Conservation (phyloP, 768 basidiomycete species). For the Lentinula lateritia region DNA sequence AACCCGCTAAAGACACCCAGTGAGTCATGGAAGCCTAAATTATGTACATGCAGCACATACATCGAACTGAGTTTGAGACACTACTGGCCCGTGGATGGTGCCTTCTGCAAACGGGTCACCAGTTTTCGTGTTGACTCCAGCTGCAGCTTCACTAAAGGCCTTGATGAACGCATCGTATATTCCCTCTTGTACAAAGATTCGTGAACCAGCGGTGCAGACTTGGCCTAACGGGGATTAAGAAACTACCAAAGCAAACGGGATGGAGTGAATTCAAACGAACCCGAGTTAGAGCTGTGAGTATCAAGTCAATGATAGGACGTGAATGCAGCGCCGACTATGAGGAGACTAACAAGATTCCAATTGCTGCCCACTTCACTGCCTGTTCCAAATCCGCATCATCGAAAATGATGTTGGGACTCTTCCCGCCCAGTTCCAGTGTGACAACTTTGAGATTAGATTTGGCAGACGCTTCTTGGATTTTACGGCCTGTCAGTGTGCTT, state of each 20-base stretch:
- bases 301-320: background rate
- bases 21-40: background rate
- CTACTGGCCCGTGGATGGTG: constrained; percentile 42
- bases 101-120: constrained; percentile 40
- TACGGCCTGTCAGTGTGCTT: constrained; percentile 57
- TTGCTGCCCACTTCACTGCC: constrained; percentile 51
- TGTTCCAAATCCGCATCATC: constrained; percentile 56
- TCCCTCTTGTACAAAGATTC: constrained; percentile 50
- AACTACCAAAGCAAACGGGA: background rate
- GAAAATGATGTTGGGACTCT: constrained; percentile 57
- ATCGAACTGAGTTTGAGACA: constrained; percentile 42
- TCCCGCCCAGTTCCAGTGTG: constrained; percentile 74
- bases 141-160: constrained; percentile 28
- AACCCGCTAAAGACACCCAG: constrained; percentile 35
- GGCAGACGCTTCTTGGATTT: constrained; percentile 62
- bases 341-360: constrained; percentile 50
- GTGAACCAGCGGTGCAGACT: constrained; percentile 46
- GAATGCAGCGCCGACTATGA: background rate
- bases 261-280: background rate
- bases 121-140: constrained; percentile 33
- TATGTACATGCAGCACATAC: constrained; percentile 22
- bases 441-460: constrained; percentile 64
- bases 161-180: constrained; percentile 56
- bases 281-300: background rate
- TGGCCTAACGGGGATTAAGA: constrained; percentile 31